Conservation (phyloP, 2,329 filamentous ascomycete genomes). For the Hymenoscyphus scutula region DNA sequence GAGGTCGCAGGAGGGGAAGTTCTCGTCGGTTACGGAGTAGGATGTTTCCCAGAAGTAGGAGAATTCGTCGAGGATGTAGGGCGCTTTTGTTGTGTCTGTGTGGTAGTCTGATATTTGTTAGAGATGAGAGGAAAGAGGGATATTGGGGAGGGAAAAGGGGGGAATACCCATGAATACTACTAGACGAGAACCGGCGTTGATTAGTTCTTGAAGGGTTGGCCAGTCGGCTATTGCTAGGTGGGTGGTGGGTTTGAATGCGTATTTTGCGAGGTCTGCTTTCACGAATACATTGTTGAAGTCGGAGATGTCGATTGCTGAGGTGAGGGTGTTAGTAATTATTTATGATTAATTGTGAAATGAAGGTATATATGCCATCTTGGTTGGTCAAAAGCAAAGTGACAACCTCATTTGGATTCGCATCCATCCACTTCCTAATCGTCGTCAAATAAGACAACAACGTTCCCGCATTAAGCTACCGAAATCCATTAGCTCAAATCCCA, state of each 20-base stretch:
- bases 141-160: background rate
- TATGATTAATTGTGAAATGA: background rate
- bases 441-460: constrained; percentile 52
- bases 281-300: constrained; percentile 46
- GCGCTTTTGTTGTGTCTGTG: constrained; percentile 47
- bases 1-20: constrained; percentile 64
- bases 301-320: constrained; percentile 43
- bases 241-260: constrained; percentile 32
- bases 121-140: background rate
- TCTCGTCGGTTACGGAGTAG: constrained; percentile 55
- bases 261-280: constrained; percentile 25
- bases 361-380: constrained; percentile 45
- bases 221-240: constrained; percentile 50
- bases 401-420: constrained; percentile 57
- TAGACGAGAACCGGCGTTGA: constrained; percentile 60
- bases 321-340: background rate
- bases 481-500: background rate
- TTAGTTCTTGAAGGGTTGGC: constrained; percentile 69
- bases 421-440: constrained; percentile 59
- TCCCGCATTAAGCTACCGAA: constrained; percentile 46
- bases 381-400: constrained; percentile 65
- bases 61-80: constrained; percentile 65
- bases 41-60: constrained; percentile 70
- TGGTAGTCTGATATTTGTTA: constrained; percentile 54
- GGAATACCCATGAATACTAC: constrained; percentile 66